These are phyloP conservation scores for Ballota nigra DNA, from an alignment of 257 asterid species.

Conservation along the genomic window DNA sequence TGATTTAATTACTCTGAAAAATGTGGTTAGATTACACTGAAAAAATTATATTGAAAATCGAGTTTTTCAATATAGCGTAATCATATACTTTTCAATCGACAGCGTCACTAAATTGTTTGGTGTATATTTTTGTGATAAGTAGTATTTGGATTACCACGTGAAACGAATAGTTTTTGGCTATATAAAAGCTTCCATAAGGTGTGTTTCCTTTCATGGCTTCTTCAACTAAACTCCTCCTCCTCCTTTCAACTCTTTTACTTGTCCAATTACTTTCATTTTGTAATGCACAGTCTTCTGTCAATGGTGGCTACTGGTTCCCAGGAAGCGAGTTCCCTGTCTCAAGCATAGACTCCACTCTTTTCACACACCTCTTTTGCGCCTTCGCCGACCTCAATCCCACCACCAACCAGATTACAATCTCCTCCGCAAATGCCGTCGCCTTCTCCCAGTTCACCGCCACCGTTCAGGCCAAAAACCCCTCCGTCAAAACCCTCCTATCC, in stretches of 20 bases:
- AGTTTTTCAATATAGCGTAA: no score
- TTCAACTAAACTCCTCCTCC: not conserved
- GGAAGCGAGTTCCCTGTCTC: conserved; percentile 33
- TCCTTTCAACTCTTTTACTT: conserved; percentile 8
- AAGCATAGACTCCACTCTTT: conserved; percentile 39
- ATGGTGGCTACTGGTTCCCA: conserved; percentile 50
- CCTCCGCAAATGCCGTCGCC: conserved; percentile 28
- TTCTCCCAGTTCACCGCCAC: conserved; percentile 43
- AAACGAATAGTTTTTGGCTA: no score
- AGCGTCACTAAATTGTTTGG: no score
- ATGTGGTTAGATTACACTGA: no score
- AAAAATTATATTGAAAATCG: no score
- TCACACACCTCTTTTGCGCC: conserved; percentile 55
- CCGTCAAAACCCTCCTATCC: conserved; percentile 45
- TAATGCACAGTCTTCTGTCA: conserved; percentile 33
- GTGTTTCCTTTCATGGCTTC: conserved; percentile 30
- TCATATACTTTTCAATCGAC: no score
- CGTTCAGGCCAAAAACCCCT: conserved; percentile 34
- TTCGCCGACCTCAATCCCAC: conserved; percentile 41
- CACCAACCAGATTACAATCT: conserved; percentile 31
- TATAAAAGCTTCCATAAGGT: not conserved
- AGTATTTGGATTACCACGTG: no score
- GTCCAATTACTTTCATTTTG: conserved; percentile 22
- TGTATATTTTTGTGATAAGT: no score
- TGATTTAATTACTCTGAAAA: no score